Evolutionary conservation across 805 yeast genomes (phyloP).

Genomic region (Candida ipomoeae): DNA sequence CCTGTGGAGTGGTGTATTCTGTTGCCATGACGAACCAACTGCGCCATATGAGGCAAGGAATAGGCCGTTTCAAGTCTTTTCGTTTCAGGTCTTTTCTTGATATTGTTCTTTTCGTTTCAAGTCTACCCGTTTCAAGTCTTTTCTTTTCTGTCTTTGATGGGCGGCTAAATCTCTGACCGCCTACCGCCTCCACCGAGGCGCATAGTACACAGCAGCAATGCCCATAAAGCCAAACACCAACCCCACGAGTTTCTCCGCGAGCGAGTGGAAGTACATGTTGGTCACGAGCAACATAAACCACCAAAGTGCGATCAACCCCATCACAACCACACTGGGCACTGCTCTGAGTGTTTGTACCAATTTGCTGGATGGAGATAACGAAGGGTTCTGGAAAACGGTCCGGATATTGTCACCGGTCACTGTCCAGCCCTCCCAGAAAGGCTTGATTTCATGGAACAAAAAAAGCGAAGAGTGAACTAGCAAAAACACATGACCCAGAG

Average conservation of each 20-base stretch:
- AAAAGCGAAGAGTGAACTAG: constrained; percentile 63
- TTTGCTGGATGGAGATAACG: background rate
- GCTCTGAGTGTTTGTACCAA: background rate
- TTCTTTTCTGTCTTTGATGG: too few relatives aligned
- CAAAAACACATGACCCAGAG: constrained; percentile 89
- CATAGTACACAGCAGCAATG: constrained; percentile 42
- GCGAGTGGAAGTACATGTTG: constrained; percentile 76
- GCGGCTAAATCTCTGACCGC: background rate
- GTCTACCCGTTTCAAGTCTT: too few relatives aligned
- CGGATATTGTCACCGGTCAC: background rate
- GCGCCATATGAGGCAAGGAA: too few relatives aligned
- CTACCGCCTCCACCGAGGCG: constrained; percentile 24
- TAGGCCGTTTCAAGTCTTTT: too few relatives aligned
- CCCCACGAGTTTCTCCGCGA: constrained; percentile 71
- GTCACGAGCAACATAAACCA: constrained; percentile 87
- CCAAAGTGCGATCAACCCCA: constrained; percentile 50
- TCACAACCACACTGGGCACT: constrained; percentile 23
- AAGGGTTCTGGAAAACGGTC: background rate
- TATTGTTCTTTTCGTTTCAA: too few relatives aligned
- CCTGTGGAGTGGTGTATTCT: too few relatives aligned
- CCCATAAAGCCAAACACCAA: constrained; percentile 56
- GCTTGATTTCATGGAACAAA: constrained; percentile 59
- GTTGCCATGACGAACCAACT: too few relatives aligned
- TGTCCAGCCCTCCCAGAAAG: constrained; percentile 29
- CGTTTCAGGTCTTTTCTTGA: too few relatives aligned